A percentile compares a stretch with the other conserved stretches of the same genome.
phyloP scores from a whole-genome alignment of 2,329 filamentous ascomycete genomes.

The Ophiostoma quercus region DNA sequence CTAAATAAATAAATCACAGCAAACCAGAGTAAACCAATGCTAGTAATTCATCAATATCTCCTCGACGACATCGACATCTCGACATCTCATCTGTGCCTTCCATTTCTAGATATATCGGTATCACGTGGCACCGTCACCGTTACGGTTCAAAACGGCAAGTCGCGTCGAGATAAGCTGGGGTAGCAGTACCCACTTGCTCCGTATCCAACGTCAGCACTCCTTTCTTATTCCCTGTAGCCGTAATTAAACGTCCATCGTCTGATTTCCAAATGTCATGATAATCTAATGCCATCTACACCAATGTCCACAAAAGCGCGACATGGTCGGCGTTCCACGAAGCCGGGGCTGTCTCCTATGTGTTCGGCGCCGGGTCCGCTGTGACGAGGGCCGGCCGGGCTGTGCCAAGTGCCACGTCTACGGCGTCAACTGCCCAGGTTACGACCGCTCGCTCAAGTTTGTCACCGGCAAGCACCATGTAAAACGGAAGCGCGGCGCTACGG shows the following conservation, averaged over 20 bases:
- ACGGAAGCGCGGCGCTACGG: not conserved
- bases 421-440: slow-evolving; percentile 32
- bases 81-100: not conserved
- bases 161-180: not conserved
- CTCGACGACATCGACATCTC: not conserved
- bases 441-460: slow-evolving; percentile 39
- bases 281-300: not conserved
- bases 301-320: not conserved
- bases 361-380: slow-evolving; percentile 43
- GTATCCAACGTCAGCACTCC: not conserved
- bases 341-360: slow-evolving; percentile 40
- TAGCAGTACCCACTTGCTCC: not conserved
- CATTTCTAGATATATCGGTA: not conserved
- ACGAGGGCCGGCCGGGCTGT: slow-evolving; percentile 41
- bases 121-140: not conserved
- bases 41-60: not conserved
- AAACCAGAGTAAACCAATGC: no score
- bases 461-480: slow-evolving; percentile 38
- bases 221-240: not conserved
- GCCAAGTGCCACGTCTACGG: slow-evolving; percentile 38
- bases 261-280: not conserved
- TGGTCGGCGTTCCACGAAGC: slow-evolving; percentile 38
- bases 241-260: not conserved
- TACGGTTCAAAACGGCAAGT: not conserved
- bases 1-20: no score